Conservation (phyloP, 768 basidiomycete genomes). For the Porphyrellus cyaneotinctus region DNA sequence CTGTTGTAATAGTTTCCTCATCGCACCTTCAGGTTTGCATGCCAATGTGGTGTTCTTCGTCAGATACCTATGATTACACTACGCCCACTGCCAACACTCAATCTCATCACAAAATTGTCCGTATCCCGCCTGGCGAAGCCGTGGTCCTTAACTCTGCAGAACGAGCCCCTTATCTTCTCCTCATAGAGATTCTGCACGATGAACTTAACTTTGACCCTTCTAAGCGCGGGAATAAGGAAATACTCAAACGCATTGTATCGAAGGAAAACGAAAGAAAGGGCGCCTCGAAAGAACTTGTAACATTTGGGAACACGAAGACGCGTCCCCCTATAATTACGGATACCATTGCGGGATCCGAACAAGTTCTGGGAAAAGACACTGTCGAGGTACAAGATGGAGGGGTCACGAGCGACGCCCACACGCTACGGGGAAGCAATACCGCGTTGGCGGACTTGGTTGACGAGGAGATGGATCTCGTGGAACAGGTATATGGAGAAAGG, state of each 20-base stretch:
- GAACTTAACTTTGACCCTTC: conserved; percentile 91
- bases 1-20: neutral
- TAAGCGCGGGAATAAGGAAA: conserved; percentile 80
- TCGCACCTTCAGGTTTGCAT: conserved; percentile 61
- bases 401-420: conserved; percentile 6
- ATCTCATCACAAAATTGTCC: conserved; percentile 91
- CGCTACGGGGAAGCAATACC: conserved; percentile 21
- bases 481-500: conserved; percentile 86
- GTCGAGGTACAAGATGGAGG: conserved; percentile 23
- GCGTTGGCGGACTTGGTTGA: conserved; percentile 40
- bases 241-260: conserved; percentile 69
- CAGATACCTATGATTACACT: conserved; percentile 47
- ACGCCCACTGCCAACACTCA: conserved; percentile 35
- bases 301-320: conserved; percentile 33
- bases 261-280: conserved; percentile 63
- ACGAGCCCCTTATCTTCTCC: conserved; percentile 86
- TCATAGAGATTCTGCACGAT: conserved; percentile 84
- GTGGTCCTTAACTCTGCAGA: conserved; percentile 98
- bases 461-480: conserved; percentile 95
- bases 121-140: conserved; percentile 95
- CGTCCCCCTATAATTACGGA: conserved; percentile 20
- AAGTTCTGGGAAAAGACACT: conserved; percentile 29
- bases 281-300: conserved; percentile 51
- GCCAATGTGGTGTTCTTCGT: conserved; percentile 82
- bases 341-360: conserved; percentile 28